A percentile compares a stretch with the other conserved stretches of the same genome.
Evolutionary conservation across 495 filamentous ascomycete species (phyloP).

Genomic region (Penicillium paxilli): DNA sequence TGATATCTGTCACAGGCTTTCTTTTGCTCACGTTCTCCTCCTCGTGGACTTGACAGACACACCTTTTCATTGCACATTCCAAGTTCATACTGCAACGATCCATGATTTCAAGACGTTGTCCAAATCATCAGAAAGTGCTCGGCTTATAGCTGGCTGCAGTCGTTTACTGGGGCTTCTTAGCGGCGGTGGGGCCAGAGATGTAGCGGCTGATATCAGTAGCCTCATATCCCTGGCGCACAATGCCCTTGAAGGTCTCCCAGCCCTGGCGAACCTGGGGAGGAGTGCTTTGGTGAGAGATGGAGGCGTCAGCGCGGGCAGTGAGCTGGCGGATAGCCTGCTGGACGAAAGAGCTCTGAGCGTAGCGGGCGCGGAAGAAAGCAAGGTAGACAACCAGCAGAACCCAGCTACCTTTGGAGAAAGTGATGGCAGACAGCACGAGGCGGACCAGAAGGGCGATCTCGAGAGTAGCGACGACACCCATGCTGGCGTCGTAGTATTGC

Average conservation of each 20-base stretch:
- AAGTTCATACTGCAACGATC: neutral
- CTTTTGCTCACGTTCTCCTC: neutral
- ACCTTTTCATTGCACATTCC: neutral
- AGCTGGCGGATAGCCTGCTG: slow-evolving; percentile 74
- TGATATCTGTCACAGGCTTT: no score
- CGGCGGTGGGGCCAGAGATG: slow-evolving; percentile 47
- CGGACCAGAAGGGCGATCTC: slow-evolving; percentile 83
- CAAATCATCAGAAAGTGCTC: slow-evolving; percentile 1
- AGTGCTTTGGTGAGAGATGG: slow-evolving; percentile 81
- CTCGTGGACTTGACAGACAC: no score
- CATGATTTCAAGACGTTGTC: neutral
- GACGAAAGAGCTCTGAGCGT: slow-evolving; percentile 88
- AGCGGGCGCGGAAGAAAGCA: slow-evolving; percentile 86
- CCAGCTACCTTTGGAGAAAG: slow-evolving; percentile 90
- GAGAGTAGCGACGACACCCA: slow-evolving; percentile 75
- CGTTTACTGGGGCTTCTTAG: slow-evolving; percentile 60
- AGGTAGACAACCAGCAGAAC: slow-evolving; percentile 83
- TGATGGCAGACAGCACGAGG: slow-evolving; percentile 70
- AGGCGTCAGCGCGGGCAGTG: slow-evolving; percentile 72
- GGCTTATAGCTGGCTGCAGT: neutral
- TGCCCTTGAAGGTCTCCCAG: slow-evolving; percentile 80
- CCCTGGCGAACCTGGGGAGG: slow-evolving; percentile 79
- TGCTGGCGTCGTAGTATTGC: slow-evolving; percentile 90
- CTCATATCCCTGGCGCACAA: slow-evolving; percentile 70
- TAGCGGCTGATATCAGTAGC: slow-evolving; percentile 76